Base-by-base conservation (phyloP, 441 rosid species). In the Aleurites moluccanus region DNA sequence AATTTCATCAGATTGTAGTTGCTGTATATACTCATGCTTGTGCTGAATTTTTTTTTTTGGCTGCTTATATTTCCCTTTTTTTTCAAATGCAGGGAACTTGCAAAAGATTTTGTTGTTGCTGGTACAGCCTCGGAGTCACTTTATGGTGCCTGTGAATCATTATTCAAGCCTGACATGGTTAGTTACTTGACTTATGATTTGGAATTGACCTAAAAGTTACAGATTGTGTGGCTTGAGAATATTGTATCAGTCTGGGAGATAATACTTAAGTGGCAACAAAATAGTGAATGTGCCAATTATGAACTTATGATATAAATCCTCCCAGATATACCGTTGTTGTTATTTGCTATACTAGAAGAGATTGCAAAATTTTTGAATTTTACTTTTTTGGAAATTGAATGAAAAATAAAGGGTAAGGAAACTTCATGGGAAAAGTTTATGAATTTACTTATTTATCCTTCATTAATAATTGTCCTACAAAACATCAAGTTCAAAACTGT, bases 51-150 rank as follows among this genome's bases (percentile, higher is more conserved):
- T 3, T 53, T 23, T 16, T 60, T 49, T 49, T 55, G 56, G 52
- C 63, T 25, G 10, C 4, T 16, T 53, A 53, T 53, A 6, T 64
- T 56, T 74, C 50, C 20, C 63, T 9, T 71, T 4, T 65, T 25
- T 35, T 69, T 28, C 6, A 40, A 80, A 76, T 76, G 79, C 82
- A 94, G 99, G 85, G 98, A 94, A 79, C 88, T 94, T 60, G 99
- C 99, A 45, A 94, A 90, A 82, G 99, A 92, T 84, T 91, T 92
- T 82, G 98, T 92, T 71, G 99, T 94, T 38, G 94, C 94, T 72
- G 98, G 99, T 38, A 91, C 97, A 82, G 97, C 97, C 73, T 86
- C 93, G 52, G 99, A 96, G 78, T 91, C 99, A 67, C 93, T 95
- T 4, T 95, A 93, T 83, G 98, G 97, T 69, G 98, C 99, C 42